phyloP scores from a whole-genome alignment of 2,329 filamentous ascomycete species.

The Penicillium nordicum region DNA sequence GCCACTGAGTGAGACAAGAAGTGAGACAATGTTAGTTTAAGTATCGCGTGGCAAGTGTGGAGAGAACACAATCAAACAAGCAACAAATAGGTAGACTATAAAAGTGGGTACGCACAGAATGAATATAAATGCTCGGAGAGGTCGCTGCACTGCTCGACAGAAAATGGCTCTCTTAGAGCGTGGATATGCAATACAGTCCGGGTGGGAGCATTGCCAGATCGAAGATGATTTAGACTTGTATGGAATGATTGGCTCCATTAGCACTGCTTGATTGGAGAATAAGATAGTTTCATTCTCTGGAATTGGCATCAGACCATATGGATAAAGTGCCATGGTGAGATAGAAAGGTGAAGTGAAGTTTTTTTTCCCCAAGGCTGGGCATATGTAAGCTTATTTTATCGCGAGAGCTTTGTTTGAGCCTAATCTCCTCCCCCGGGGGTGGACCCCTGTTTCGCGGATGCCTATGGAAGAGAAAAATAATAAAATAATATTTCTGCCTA shows the following conservation, averaged over 20 bases:
- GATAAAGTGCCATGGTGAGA: not conserved
- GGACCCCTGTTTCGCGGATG: not conserved
- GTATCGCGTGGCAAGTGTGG: not conserved
- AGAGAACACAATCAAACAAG: not conserved
- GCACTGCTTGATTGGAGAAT: not conserved
- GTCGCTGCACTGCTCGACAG: conserved; percentile 1
- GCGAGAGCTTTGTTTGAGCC: not conserved
- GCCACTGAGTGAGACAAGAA: not conserved
- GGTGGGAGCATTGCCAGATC: conserved; percentile 9
- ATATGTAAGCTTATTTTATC: not conserved
- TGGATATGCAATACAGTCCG: not conserved
- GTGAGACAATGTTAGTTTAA: not conserved
- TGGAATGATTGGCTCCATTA: not conserved
- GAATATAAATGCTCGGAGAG: conserved; percentile 5
- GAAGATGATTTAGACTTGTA: not conserved
- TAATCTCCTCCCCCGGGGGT: not conserved
- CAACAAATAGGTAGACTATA: not conserved
- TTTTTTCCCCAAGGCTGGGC: not conserved
- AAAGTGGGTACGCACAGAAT: conserved; percentile 3
- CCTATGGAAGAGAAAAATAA: not conserved
- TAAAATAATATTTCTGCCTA: not conserved
- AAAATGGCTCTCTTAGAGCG: not conserved
- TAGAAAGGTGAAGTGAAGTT: not conserved
- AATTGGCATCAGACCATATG: not conserved
- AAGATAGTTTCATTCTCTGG: not conserved